Evolutionary conservation across 345 rosid genomes (phyloP), one percentile per base, ranked within the genome.

Genomic region (Bruguiera sexangula): DNA sequence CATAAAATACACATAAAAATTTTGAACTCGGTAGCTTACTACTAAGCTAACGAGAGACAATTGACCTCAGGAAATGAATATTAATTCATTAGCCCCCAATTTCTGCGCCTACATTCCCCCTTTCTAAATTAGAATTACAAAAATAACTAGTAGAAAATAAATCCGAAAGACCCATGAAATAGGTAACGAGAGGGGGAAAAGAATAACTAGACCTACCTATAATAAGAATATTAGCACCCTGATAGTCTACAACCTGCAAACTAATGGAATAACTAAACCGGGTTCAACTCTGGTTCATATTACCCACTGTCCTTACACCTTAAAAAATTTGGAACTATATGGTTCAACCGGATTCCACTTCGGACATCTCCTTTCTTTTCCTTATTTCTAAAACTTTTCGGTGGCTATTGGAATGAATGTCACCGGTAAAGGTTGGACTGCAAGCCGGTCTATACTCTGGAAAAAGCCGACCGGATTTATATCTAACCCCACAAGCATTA

Each of bases 371-470:
- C 58, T 76, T 86, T 60, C 30, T 81, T 71, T 62, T 80, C 76
- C 89, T 80, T 66, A 86, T 82, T 70, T 86, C 89, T 56, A 85
- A 4, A 53, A 86, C 89, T 72, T 78, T 83, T 60, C 89, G 65
- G 62, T 86, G 89, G 62, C 83, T 86, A 31, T 83, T 86, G 15
- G 89, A 86, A 75, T 86, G 87, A 37, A 75, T 3, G 0, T 82
- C 81, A 16, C 65, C 62, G 2, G 87, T 80, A 68, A 86, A 86
- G 0, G 85, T 83, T 0, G 89, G 89, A 61, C 89, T 86, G 65
- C 89, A 82, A 22, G 89, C 89, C 65, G 89, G 89, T 65, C 89
- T 74, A 55, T 86, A 86, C 62, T 86, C 89, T 0, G 89, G 87
- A 8, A 79, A 82, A 8, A 86, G 89, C 69, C 89, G 83, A 34